Evolutionary conservation across 2,329 filamentous ascomycete species (phyloP), one percentile per base, ranked within the genome.

Genomic region (Hortaea werneckii): DNA sequence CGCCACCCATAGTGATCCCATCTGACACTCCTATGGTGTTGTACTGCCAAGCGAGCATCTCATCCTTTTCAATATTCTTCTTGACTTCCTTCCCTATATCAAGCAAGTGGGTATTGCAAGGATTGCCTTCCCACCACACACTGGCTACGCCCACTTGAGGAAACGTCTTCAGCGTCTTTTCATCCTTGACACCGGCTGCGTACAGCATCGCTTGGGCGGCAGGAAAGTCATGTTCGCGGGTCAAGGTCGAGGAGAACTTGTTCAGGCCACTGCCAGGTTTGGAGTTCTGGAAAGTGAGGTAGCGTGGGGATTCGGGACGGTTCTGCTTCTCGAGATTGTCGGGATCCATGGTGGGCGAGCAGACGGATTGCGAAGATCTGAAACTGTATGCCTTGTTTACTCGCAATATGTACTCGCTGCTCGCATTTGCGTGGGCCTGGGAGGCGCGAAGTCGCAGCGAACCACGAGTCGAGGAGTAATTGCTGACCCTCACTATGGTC

Each of bases 121-220:
- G 87, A 30, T 54, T 54, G 27, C 90, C 90, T 67, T 95, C 88
- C 89, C 89, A 96, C 89, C 89, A 95, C 4, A 95, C 86, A 5
- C 85, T 88, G 6, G 88, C 84, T 60, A 95, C 80, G 47, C 90
- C 90, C 27, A 96, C 85, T 53, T 96, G 90, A 9, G 90, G 87
- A 44, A 85, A 84, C 47, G 77, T 90, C 68, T 90, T 89, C 86
- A 96, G 94, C 59, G 82, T 80, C 46, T 92, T 74, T 58, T 80
- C 76, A 61, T 87, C 79, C 1, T 88, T 86, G 30, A 96, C 85
- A 26, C 90, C 90, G 6, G 90, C 88, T 10, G 85, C 89, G 67
- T 94, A 96, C 20, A 96, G 77, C 90, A 95, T 95, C 37, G 90
- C 87, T 77, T 94, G 87, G 40, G 90, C 88, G 28, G 87, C 90